Evolutionary conservation across 2,329 filamentous ascomycete species (phyloP), one percentile per base, ranked within the genome.

Genomic region (Fusarium lateritium): DNA sequence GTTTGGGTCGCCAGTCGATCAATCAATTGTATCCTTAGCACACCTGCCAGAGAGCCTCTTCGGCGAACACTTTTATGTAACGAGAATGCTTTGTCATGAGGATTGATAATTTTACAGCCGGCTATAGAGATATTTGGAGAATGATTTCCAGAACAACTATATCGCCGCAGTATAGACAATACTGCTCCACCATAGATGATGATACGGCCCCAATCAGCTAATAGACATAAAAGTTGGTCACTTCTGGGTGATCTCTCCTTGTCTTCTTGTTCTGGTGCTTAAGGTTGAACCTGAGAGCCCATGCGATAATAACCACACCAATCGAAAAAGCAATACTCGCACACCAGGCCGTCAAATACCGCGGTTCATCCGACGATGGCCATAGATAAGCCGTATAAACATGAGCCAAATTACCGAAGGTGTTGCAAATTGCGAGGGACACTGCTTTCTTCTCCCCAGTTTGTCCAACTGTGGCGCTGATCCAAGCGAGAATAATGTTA

Each of bases 401-500:
- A 5, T 69, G 69, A 0, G 67, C 57, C 19, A 70, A 3, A 2
- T 70, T 70, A 0, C 67, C 67, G 38, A 70, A 68, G 0, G 67
- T 65, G 1, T 70, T 70, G 13, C 67, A 70, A 13, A 70, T 71
- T 0, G 67, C 67, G 4, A 70, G 28, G 2, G 67, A 58, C n/a
- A 70, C 67, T 0, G 67, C 45, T 59, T 82, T 84, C 73, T 84
- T 84, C 72, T 85, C 83, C 17, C 82, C 79, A 0, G 81, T 83
- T 63, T 84, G 83, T 0, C 81, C 82, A 73, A 11, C 78, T 69
- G 10, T 75, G 70, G 7, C 76, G 69, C 6, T 78, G 73, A 70
- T 65, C 83, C 83, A 85, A 2, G 81, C 80, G 1, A 84, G 74
- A 19, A 81, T 79, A 19, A 84, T 77, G 26, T 78, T 80, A 56